Conservation (phyloP, 2,329 filamentous ascomycete species). For the Sporothrix euskadiensis region DNA sequence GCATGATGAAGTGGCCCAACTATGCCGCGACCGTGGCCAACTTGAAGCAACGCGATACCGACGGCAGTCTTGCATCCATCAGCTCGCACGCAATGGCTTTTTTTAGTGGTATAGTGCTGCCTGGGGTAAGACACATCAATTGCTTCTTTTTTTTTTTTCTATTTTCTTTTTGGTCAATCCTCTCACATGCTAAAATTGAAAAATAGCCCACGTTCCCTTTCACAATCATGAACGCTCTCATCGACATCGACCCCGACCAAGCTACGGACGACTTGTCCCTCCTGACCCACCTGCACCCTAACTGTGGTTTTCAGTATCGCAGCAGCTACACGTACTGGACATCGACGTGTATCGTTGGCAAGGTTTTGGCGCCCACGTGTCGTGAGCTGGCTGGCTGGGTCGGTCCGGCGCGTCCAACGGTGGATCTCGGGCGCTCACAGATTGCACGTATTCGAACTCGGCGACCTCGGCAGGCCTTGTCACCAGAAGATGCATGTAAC, state of each 20-base stretch:
- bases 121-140: constrained; percentile 54
- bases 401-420: constrained; percentile 67
- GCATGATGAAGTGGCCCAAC: constrained; percentile 77
- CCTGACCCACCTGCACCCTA: constrained; percentile 66
- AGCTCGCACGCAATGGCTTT: constrained; percentile 75
- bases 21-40: constrained; percentile 63
- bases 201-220: constrained; percentile 63
- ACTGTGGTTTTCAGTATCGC: constrained; percentile 75
- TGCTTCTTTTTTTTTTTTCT: not conserved
- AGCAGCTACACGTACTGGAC: constrained; percentile 76
- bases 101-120: constrained; percentile 72
- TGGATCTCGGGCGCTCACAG: constrained; percentile 66
- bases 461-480: constrained; percentile 56
- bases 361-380: constrained; percentile 72
- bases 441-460: constrained; percentile 68
- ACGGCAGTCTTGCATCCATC: constrained; percentile 59
- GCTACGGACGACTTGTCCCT: constrained; percentile 65
- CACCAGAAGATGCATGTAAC: constrained; percentile 59
- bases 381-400: constrained; percentile 72
- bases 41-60: constrained; percentile 60
- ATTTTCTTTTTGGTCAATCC: not conserved
- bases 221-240: constrained; percentile 74
- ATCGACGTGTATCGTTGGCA: constrained; percentile 69
- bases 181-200: not conserved
- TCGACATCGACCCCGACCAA: constrained; percentile 71